phyloP scores from a whole-genome alignment of 108 stramenopile species.

The Cyclotella atomus region DNA sequence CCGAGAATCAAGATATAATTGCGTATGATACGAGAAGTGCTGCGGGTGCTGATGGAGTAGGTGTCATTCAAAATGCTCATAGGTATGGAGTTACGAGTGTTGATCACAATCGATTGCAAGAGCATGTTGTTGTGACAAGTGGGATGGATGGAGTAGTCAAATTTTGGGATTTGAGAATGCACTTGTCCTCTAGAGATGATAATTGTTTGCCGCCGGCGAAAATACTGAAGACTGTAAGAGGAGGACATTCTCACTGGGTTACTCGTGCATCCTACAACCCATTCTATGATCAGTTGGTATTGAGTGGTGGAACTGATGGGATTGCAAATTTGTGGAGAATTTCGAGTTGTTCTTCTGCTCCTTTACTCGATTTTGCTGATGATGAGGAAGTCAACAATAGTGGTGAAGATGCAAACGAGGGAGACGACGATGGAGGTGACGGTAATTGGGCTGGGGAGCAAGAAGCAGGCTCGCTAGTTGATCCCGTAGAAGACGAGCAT shows the following conservation, averaged over 20 bases:
- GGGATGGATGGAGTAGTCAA: constrained; percentile 94
- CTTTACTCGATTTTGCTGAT: constrained; percentile 75
- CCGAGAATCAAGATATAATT: constrained; percentile 45
- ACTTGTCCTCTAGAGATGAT: background rate
- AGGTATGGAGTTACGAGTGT: constrained; percentile 78
- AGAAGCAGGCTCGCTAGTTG: no score
- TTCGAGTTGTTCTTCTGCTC: constrained; percentile 92
- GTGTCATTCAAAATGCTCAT: constrained; percentile 57
- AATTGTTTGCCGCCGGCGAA: constrained; percentile 18
- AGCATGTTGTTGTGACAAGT: constrained; percentile 81
- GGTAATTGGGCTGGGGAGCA: constrained; percentile 5
- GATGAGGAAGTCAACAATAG: constrained; percentile 56
- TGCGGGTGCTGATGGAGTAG: constrained; percentile 34
- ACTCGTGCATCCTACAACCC: constrained; percentile 91
- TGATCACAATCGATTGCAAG: constrained; percentile 96
- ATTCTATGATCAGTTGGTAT: constrained; percentile 98
- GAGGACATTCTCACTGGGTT: constrained; percentile 93
- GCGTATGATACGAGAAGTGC: constrained; percentile 66
- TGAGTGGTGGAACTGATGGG: constrained; percentile 92
- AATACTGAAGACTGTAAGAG: constrained; percentile 62
- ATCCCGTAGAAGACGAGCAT: constrained; percentile 18
- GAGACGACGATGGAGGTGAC: background rate
- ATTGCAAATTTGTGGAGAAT: constrained; percentile 95
- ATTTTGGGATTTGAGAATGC: constrained; percentile 94
- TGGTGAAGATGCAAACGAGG: constrained; percentile 4